Evolutionary conservation across 805 yeast species (phyloP).

Genomic region (Jamesozyma gamospora): DNA sequence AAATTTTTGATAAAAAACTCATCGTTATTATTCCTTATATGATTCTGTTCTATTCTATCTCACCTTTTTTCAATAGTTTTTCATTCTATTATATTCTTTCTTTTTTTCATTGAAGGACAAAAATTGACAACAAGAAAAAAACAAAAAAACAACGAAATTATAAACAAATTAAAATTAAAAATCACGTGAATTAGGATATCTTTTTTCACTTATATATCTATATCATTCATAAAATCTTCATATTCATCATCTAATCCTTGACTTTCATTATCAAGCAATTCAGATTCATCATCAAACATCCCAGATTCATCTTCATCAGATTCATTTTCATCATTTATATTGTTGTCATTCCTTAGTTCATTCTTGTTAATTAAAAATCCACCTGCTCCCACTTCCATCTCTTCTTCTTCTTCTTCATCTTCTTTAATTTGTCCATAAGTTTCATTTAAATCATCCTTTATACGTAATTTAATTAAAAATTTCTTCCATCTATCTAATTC

Average conservation of each 20-base stretch:
- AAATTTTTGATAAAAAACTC: constrained; percentile 28
- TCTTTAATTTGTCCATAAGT: constrained; percentile 34
- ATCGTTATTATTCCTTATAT: constrained; percentile 8
- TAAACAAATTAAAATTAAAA: too few species aligned
- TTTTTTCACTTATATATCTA: background rate
- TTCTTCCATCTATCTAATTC: constrained; percentile 34
- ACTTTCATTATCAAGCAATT: constrained; percentile 21
- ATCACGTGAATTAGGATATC: background rate
- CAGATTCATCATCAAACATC: constrained; percentile 8
- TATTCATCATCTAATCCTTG: constrained; percentile 12
- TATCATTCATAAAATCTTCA: constrained; percentile 27
- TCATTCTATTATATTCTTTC: too few species aligned
- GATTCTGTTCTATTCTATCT: too few species aligned
- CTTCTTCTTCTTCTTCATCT: constrained; percentile 4
- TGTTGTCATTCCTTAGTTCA: background rate
- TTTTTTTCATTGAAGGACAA: too few species aligned
- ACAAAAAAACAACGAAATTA: too few species aligned
- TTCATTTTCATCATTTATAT: background rate
- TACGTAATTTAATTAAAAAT: constrained; percentile 28
- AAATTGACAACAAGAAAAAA: too few species aligned
- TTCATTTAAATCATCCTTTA: constrained; percentile 32
- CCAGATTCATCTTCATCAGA: background rate
- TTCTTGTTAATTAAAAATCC: constrained; percentile 6
- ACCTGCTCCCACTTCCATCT: constrained; percentile 6
- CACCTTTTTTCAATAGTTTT: too few species aligned